These are phyloP conservation scores for Colletotrichum australisinense DNA, from an alignment of 2,329 filamentous ascomycete species.

Conservation along the genomic window DNA sequence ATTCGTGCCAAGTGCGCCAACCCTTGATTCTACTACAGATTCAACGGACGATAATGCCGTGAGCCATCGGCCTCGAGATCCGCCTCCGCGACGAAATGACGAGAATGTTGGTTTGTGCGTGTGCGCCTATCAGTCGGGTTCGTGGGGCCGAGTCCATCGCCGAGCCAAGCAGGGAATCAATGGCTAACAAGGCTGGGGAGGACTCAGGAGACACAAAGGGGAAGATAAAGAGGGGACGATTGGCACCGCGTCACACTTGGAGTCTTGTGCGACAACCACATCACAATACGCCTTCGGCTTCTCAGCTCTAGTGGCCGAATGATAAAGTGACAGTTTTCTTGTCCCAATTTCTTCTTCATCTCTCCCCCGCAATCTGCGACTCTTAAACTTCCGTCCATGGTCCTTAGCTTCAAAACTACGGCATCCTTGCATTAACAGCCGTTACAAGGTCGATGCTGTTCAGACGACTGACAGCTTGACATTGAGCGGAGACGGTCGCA, in stretches of 20 bases:
- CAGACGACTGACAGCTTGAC: not conserved
- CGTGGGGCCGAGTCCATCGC: not conserved
- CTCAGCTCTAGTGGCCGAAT: conserved; percentile 25
- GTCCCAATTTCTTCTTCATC: not conserved
- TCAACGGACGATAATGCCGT: not conserved
- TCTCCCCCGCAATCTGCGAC: not conserved
- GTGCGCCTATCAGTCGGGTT: not conserved
- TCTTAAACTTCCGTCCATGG: not conserved
- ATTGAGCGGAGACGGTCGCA: too few relatives aligned
- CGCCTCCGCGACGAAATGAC: not conserved
- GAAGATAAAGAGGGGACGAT: not conserved
- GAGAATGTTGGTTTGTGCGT: too few relatives aligned
- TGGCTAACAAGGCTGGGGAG: not conserved
- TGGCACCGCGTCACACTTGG: not conserved
- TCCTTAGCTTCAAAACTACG: not conserved
- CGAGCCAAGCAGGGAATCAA: not conserved
- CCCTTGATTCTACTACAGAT: not conserved
- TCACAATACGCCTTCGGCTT: not conserved
- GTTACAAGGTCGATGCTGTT: not conserved
- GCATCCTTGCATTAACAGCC: not conserved
- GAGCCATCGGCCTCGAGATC: not conserved
- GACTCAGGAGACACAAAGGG: not conserved
- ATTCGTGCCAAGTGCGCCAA: not conserved
- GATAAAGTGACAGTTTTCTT: not conserved
- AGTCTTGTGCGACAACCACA: not conserved